Evolutionary conservation across 2,329 filamentous ascomycete species (phyloP).

Genomic region (Sphaerulina vaccinii): DNA sequence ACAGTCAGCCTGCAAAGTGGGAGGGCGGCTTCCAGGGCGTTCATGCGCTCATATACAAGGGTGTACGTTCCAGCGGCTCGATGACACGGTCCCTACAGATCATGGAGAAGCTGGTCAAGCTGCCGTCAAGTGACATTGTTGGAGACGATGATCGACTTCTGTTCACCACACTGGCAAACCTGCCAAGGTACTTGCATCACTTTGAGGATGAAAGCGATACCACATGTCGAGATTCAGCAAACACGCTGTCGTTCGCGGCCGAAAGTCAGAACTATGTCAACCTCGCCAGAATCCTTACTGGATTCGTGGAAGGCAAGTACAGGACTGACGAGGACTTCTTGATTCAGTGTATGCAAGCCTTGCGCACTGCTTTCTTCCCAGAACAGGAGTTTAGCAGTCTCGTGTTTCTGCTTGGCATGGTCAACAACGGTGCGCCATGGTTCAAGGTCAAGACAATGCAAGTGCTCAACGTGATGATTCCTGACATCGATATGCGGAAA

Average conservation of each 20-base stretch:
- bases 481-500: constrained; percentile 89
- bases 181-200: constrained; percentile 78
- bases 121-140: constrained; percentile 77
- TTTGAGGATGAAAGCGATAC: constrained; percentile 66
- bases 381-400: constrained; percentile 79
- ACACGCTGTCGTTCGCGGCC: constrained; percentile 68
- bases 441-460: constrained; percentile 93
- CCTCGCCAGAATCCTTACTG: constrained; percentile 67
- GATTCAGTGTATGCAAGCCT: constrained; percentile 67
- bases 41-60: constrained; percentile 84
- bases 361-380: constrained; percentile 77
- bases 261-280: constrained; percentile 67
- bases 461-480: constrained; percentile 78
- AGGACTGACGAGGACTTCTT: constrained; percentile 73
- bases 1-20: constrained; percentile 82
- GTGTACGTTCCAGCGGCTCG: constrained; percentile 80
- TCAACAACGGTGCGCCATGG: constrained; percentile 86
- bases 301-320: constrained; percentile 67
- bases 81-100: constrained; percentile 74
- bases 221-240: constrained; percentile 62
- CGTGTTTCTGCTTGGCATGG: constrained; percentile 83
- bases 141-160: constrained; percentile 80
- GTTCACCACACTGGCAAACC: constrained; percentile 85
- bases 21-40: constrained; percentile 85
- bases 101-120: constrained; percentile 72